phyloP scores from a whole-genome alignment of 305 asterid genomes.

The Solanum hybrid region DNA sequence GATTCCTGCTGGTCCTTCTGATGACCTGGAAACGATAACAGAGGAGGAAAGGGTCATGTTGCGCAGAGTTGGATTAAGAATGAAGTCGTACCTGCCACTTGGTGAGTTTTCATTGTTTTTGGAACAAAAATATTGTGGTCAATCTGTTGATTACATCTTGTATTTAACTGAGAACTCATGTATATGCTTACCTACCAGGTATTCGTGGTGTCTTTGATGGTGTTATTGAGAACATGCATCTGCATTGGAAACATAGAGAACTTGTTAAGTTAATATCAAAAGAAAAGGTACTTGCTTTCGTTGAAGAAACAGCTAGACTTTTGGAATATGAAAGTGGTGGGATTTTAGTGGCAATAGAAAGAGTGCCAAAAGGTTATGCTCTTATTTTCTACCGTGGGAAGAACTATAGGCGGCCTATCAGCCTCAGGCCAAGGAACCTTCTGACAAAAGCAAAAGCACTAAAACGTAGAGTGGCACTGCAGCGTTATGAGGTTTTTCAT shows the following conservation, averaged over 20 bases:
- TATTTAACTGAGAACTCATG: constrained; percentile 6
- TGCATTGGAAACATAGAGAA: constrained; percentile 98
- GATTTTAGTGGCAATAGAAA: constrained; percentile 69
- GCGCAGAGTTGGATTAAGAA: constrained; percentile 81
- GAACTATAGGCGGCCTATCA: constrained; percentile 78
- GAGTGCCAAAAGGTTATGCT: constrained; percentile 82
- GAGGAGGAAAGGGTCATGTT: constrained; percentile 93
- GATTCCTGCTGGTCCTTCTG: constrained; percentile 80
- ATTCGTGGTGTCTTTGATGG: constrained; percentile 98
- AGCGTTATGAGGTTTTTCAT: constrained; percentile 77
- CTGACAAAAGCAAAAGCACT: constrained; percentile 95
- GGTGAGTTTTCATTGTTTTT: constrained; percentile 44
- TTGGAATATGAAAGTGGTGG: constrained; percentile 98
- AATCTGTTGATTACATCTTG: neutral
- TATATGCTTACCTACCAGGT: constrained; percentile 37
- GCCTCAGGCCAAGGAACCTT: constrained; percentile 92
- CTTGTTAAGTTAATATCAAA: constrained; percentile 91
- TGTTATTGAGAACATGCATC: constrained; percentile 98
- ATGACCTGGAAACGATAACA: constrained; percentile 94
- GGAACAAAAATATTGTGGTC: neutral
- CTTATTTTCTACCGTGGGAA: constrained; percentile 93
- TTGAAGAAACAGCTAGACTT: constrained; percentile 88
- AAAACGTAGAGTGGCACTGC: constrained; percentile 92
- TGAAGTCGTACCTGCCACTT: constrained; percentile 91
- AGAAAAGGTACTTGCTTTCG: constrained; percentile 70